Evolutionary conservation across 139 green algal species (phyloP).

Genomic region (Closterium sp.): DNA sequence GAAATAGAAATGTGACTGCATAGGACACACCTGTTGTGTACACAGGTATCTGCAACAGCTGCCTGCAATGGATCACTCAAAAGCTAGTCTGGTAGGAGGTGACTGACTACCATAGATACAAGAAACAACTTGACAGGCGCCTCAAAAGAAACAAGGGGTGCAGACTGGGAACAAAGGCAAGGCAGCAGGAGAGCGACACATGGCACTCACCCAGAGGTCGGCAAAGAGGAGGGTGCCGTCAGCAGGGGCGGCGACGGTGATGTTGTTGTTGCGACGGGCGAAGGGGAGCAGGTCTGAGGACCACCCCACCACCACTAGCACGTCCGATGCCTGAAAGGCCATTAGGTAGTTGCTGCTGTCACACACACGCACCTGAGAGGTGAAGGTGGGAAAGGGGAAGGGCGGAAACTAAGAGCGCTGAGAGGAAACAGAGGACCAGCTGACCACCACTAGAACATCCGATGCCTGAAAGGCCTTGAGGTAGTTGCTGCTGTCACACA

Average conservation of each 20-base stretch:
- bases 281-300: constrained; percentile 43
- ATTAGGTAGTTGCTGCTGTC: constrained; percentile 39
- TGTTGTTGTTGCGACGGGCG: constrained; percentile 39
- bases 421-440: constrained; percentile 15
- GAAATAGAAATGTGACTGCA: neutral
- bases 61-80: neutral
- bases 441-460: constrained; percentile 74
- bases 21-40: neutral
- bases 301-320: constrained; percentile 68
- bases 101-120: too few species aligned
- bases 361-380: constrained; percentile 30
- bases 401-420: too few species aligned
- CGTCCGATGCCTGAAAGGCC: constrained; percentile 69
- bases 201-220: constrained; percentile 46
- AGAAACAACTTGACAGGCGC: too few species aligned
- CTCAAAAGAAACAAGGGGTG: too few species aligned
- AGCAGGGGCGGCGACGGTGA: constrained; percentile 63
- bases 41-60: neutral
- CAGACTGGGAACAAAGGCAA: neutral
- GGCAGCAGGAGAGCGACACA: neutral
- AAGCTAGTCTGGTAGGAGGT: too few species aligned
- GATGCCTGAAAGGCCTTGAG: constrained; percentile 61
- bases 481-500: constrained; percentile 42
- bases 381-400: neutral
- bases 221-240: constrained; percentile 68